Evolutionary conservation across 169 alveolate genomes (phyloP).

Genomic region (Eimeria brunetti): DNA sequence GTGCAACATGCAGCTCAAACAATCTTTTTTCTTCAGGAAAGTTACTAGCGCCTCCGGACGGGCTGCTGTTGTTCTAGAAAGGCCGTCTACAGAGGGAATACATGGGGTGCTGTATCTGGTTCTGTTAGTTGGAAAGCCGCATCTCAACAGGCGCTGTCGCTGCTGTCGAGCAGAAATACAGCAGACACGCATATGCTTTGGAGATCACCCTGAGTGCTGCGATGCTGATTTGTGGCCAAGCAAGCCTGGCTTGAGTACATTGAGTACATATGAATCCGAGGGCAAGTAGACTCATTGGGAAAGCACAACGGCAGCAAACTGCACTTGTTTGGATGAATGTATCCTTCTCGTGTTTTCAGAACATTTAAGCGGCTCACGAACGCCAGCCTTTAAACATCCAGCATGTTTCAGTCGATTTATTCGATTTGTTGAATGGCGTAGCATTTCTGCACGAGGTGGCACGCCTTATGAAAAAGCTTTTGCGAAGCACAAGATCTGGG

Average conservation of each 20-base stretch:
- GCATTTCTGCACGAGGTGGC: background rate
- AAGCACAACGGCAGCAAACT: background rate
- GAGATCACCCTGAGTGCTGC: background rate
- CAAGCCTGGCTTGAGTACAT: background rate
- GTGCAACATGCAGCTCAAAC: background rate
- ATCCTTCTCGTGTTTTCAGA: background rate
- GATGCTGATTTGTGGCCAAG: background rate
- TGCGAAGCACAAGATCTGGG: background rate
- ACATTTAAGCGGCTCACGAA: background rate
- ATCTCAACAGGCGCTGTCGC: too few species aligned
- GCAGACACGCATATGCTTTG: background rate
- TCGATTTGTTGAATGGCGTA: background rate
- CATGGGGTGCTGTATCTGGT: background rate
- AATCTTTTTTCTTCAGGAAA: background rate
- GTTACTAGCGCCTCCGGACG: background rate
- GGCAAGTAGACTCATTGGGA: background rate
- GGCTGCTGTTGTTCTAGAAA: too few species aligned
- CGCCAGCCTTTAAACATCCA: background rate
- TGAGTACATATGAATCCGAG: background rate
- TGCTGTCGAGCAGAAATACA: too few species aligned
- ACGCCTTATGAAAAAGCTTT: background rate
- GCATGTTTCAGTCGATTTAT: background rate
- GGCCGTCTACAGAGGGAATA: too few species aligned
- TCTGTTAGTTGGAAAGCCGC: too few species aligned
- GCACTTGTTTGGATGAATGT: background rate